Conservation (phyloP, 108 stramenopile species). For the Cyclotella atomus region DNA sequence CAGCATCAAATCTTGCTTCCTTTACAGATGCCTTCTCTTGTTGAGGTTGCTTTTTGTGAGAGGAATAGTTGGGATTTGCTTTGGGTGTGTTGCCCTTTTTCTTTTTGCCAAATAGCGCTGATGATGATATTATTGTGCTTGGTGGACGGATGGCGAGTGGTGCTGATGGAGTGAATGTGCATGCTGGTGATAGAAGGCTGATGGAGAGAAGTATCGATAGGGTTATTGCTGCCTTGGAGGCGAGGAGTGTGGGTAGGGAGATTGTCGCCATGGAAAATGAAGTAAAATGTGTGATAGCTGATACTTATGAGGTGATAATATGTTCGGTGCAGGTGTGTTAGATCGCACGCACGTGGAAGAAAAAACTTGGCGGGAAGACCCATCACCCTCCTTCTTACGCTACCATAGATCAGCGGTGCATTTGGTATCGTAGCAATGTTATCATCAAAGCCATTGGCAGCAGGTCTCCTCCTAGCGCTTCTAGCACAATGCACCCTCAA, state of each 20-base stretch:
- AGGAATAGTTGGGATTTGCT: slow-evolving; percentile 40
- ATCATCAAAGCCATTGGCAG: not conserved
- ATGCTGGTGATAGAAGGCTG: not conserved
- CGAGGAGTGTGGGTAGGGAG: not conserved
- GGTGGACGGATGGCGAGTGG: not conserved
- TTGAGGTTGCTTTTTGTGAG: slow-evolving; percentile 30
- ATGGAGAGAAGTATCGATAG: not conserved
- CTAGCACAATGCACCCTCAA: too few species aligned
- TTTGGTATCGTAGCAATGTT: too few species aligned
- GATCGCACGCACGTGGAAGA: too few species aligned
- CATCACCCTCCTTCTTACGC: not conserved
- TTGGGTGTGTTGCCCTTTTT: slow-evolving; percentile 28
- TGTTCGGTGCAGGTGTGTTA: too few species aligned
- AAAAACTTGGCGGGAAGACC: too few species aligned
- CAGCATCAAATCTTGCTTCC: slow-evolving; percentile 88
- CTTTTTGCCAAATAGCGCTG: slow-evolving; percentile 28
- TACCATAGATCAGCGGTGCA: not conserved
- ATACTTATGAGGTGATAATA: too few species aligned
- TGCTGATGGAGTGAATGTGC: not conserved
- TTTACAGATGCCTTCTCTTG: slow-evolving; percentile 85
- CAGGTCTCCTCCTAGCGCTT: not conserved
- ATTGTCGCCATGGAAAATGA: not conserved
- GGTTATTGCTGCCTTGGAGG: not conserved
- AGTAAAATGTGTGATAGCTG: not conserved
- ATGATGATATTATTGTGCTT: not conserved